Conservation (phyloP, 306 rosid genomes). For the Quercus dentata region DNA sequence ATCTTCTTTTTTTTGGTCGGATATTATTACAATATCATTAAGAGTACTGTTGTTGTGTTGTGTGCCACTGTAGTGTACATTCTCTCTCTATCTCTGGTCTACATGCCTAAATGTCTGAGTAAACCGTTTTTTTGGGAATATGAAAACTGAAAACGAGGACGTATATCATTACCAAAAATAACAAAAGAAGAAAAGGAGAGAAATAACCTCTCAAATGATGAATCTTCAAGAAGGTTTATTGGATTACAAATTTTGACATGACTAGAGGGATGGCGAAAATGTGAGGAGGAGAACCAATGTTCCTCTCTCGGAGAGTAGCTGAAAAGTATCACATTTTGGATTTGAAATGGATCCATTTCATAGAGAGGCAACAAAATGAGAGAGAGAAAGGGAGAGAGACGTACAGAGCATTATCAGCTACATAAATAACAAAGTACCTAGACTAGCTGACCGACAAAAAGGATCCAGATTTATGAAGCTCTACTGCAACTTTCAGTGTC, state of each 20-base stretch:
- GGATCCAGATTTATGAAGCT: background rate
- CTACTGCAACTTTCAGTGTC: background rate
- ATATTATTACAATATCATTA: conserved; percentile 22
- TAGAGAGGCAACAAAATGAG: no score
- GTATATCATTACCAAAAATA: background rate
- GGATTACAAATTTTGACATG: conserved; percentile 32
- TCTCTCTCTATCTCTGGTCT: background rate
- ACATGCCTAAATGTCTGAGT: background rate
- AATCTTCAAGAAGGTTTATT: conserved; percentile 25
- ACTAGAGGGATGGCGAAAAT: background rate
- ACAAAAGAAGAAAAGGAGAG: background rate
- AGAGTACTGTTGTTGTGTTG: background rate
- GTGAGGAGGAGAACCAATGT: conserved; percentile 4
- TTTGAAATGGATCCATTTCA: background rate
- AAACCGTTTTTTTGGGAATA: conserved; percentile 13
- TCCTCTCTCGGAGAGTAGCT: no score
- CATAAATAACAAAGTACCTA: background rate
- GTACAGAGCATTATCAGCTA: background rate
- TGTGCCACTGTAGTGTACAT: background rate
- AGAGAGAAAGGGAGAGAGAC: background rate
- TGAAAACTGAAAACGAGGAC: conserved; percentile 15
- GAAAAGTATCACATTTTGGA: background rate
- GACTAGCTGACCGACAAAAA: background rate
- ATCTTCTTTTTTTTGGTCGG: conserved; percentile 20
- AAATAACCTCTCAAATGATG: conserved; percentile 4